These are phyloP conservation scores for Kandelia obovata DNA, from an alignment of 345 rosid genomes.

Conservation along the genomic window DNA sequence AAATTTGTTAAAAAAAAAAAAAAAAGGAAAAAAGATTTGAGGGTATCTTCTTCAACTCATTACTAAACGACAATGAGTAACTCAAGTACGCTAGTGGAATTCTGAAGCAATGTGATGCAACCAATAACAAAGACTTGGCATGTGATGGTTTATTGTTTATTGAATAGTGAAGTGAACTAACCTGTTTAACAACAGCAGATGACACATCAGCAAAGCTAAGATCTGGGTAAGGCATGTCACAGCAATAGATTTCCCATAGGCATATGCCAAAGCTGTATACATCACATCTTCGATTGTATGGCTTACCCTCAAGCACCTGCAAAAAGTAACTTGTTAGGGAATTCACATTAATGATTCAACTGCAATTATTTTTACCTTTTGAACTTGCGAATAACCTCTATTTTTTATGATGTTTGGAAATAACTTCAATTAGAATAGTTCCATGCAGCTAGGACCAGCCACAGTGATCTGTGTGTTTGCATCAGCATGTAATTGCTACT, in stretches of 20 bases:
- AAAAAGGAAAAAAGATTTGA: background rate
- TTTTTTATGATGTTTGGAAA: too few relatives aligned
- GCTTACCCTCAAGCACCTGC: slow-evolving; percentile 89
- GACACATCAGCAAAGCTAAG: slow-evolving; percentile 81
- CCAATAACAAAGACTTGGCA: background rate
- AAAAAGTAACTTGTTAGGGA: slow-evolving; percentile 9
- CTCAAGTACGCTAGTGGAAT: too few relatives aligned
- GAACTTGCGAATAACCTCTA: too few relatives aligned
- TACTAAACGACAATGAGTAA: too few relatives aligned
- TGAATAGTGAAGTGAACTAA: slow-evolving; percentile 25
- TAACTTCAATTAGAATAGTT: background rate
- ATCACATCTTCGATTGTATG: slow-evolving; percentile 83
- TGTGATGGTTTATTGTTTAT: too few relatives aligned
- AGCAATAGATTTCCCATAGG: slow-evolving; percentile 94
- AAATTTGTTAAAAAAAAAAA: background rate
- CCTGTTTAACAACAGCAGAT: slow-evolving; percentile 79
- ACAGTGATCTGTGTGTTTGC: background rate
- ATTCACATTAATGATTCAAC: slow-evolving; percentile 2
- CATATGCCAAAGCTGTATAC: slow-evolving; percentile 97
- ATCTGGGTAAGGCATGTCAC: slow-evolving; percentile 87
- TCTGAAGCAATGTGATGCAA: background rate
- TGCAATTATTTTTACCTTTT: background rate
- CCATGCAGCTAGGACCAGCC: background rate
- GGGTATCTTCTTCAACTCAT: background rate
- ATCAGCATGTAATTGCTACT: too few relatives aligned